phyloP scores from a whole-genome alignment of 75 land plant genomes.

The Isoetes taiwanensis region DNA sequence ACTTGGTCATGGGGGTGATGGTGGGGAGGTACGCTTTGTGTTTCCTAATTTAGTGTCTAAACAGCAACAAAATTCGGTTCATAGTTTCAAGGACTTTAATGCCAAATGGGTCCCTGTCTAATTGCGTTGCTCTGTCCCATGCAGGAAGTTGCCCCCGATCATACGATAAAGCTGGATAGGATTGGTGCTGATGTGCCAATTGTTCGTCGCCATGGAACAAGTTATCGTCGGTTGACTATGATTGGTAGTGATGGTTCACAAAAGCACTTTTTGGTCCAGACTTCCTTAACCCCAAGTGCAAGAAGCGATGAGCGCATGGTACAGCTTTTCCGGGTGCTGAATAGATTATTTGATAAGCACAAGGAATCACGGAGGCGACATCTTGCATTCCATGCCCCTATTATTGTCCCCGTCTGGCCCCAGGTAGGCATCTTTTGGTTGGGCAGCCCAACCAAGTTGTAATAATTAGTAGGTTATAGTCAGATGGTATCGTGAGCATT shows the following conservation, averaged over 20 bases:
- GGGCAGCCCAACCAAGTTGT: not conserved
- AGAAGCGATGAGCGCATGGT: slow-evolving; percentile 98
- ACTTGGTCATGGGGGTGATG: no score
- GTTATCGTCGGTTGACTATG: slow-evolving; percentile 87
- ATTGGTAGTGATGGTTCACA: slow-evolving; percentile 98
- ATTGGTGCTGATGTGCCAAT: slow-evolving; percentile 97
- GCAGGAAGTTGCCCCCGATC: slow-evolving; percentile 99
- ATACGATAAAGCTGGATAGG: slow-evolving; percentile 91
- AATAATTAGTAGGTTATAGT: no score
- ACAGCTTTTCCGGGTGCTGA: slow-evolving; percentile 90
- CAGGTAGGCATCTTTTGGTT: slow-evolving; percentile 39
- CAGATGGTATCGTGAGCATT: no score
- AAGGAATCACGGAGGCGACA: slow-evolving; percentile 95
- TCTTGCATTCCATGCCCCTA: slow-evolving; percentile 80
- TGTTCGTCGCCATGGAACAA: slow-evolving; percentile 98
- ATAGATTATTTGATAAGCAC: slow-evolving; percentile 92
- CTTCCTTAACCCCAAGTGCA: slow-evolving; percentile 95
- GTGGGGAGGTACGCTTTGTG: no score
- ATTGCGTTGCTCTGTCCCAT: no score
- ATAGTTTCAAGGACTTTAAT: no score
- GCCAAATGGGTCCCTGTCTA: no score
- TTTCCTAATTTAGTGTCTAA: no score
- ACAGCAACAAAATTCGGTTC: no score
- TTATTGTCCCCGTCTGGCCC: slow-evolving; percentile 98
- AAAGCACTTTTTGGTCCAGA: slow-evolving; percentile 92